A percentile compares a stretch with the other conserved stretches of the same genome.
Conservation (phyloP, 192 early-diverging fungal genomes). For the Chytriomyces sp. region DNA sequence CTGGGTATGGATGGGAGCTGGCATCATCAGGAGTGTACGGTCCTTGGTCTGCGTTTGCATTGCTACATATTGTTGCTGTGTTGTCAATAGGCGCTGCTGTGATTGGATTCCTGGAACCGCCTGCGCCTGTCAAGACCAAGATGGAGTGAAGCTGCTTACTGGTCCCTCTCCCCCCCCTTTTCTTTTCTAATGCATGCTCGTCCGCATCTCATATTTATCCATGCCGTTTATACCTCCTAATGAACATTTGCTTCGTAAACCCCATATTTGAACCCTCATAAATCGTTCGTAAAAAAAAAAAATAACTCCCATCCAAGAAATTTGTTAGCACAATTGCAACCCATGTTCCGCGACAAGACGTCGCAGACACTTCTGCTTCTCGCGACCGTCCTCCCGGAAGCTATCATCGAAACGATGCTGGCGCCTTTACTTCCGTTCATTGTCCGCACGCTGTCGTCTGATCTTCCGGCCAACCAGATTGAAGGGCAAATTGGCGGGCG, state of each 20-base stretch:
- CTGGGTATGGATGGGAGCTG: slow-evolving; percentile 43
- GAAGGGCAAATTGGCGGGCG: slow-evolving; percentile 22
- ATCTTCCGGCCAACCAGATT: slow-evolving; percentile 19
- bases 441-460: slow-evolving; percentile 34
- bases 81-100: neutral
- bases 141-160: no score
- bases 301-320: no score
- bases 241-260: no score
- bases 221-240: no score
- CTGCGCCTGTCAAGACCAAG: no score
- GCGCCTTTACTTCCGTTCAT: slow-evolving; percentile 54
- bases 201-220: no score
- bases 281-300: no score
- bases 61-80: neutral
- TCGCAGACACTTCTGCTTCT: slow-evolving; percentile 44
- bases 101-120: no score
- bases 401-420: slow-evolving; percentile 41
- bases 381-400: slow-evolving; percentile 38
- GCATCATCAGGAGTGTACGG: slow-evolving; percentile 2
- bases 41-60: neutral
- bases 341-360: neutral
- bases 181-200: no score
- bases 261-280: no score
- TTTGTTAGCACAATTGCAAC: no score
- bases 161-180: no score